Evolutionary conservation across 371 early-diverging fungal genomes (phyloP).

Genomic region (Rhizopus delemar): DNA sequence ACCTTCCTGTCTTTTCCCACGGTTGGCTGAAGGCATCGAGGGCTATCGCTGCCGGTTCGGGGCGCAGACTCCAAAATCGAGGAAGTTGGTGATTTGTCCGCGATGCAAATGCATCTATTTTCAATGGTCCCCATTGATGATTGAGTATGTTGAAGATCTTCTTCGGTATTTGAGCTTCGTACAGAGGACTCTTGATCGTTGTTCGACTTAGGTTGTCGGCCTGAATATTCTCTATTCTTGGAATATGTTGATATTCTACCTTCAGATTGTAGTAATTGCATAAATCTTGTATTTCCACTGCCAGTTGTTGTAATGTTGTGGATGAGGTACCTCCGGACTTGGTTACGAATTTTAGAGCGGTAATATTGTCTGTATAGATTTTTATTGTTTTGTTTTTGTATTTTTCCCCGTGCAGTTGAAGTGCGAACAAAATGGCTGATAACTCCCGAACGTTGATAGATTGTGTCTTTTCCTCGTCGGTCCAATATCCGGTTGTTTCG

Average conservation of each 20-base stretch:
- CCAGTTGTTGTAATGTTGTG: conserved; percentile 3
- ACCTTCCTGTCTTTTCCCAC: conserved; percentile 20
- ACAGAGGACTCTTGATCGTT: conserved; percentile 7
- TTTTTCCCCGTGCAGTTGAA: background rate
- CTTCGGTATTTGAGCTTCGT: conserved; percentile 2
- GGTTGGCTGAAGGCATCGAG: conserved; percentile 28
- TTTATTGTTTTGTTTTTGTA: background rate
- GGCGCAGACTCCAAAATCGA: conserved; percentile 19
- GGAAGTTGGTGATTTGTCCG: conserved; percentile 15
- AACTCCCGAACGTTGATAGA: conserved; percentile 14
- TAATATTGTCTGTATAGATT: conserved; percentile 3
- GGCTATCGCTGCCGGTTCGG: conserved; percentile 25
- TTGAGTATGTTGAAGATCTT: background rate
- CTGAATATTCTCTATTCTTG: background rate
- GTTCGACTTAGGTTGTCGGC: conserved; percentile 7
- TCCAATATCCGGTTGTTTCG: conserved; percentile 8
- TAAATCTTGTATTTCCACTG: conserved; percentile 6
- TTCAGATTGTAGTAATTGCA: conserved; percentile 2
- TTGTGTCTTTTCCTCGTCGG: conserved; percentile 1
- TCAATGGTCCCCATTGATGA: background rate
- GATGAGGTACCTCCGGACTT: conserved; percentile 12
- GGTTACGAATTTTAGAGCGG: conserved; percentile 9
- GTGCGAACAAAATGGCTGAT: too few species aligned
- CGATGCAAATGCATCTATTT: conserved; percentile 33
- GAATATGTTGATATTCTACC: conserved; percentile 5